Evolutionary conservation across 2,329 filamentous ascomycete genomes (phyloP).

Genomic region (Aspergillus fumigatus): DNA sequence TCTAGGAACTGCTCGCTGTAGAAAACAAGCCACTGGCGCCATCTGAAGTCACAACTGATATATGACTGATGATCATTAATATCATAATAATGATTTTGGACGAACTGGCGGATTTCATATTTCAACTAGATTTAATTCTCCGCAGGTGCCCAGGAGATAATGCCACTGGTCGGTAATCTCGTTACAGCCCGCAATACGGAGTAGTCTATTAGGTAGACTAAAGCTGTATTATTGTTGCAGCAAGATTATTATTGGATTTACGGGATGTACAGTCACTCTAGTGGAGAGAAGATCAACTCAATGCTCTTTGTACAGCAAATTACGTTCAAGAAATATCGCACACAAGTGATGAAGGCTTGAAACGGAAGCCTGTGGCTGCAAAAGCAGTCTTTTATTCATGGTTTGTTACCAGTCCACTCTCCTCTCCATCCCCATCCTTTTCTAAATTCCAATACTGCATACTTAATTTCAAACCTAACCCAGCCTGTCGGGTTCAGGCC

Average conservation of each 20-base stretch:
- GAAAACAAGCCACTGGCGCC: no score
- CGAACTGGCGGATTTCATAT: background rate
- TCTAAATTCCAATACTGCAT: background rate
- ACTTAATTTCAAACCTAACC: conserved; percentile 30
- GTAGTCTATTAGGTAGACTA: background rate
- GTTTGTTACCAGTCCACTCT: background rate
- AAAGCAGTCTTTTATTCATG: background rate
- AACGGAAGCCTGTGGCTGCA: background rate
- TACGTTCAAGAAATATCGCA: background rate
- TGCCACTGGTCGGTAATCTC: background rate
- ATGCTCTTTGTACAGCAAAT: background rate
- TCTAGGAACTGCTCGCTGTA: background rate
- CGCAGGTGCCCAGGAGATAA: background rate
- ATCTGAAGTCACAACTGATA: no score
- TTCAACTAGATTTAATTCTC: background rate
- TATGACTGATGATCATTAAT: no score
- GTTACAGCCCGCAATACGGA: background rate
- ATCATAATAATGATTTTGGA: no score
- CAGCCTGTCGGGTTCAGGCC: conserved; percentile 30
- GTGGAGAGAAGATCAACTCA: background rate
- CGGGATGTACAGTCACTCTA: background rate
- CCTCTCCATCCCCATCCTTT: background rate
- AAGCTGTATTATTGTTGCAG: background rate
- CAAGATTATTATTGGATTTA: background rate
- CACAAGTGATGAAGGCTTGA: background rate